Evolutionary conservation across 2,329 filamentous ascomycete species (phyloP).

Genomic region (Celoporthe dispersa): DNA sequence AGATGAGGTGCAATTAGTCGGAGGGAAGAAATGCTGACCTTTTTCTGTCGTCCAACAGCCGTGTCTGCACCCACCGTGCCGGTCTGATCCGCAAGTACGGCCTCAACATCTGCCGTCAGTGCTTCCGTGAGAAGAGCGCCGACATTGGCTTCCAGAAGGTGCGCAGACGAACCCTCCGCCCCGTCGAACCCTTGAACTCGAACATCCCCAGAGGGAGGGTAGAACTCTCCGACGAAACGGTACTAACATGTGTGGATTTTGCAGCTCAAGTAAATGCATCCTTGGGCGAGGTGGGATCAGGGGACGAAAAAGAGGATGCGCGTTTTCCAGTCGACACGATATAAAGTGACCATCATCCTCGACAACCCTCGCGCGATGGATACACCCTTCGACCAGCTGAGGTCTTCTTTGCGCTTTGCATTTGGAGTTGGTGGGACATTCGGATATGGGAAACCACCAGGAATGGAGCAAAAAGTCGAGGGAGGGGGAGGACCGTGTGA

Average conservation of each 20-base stretch:
- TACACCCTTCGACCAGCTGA: slow-evolving; percentile 24
- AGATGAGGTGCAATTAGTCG: slow-evolving; percentile 31
- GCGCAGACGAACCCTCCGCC: slow-evolving; percentile 34
- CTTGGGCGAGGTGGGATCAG: slow-evolving; percentile 18
- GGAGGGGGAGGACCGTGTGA: slow-evolving; percentile 22
- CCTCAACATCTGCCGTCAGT: slow-evolving; percentile 84
- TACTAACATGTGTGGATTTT: slow-evolving; percentile 3
- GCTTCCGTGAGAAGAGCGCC: slow-evolving; percentile 75
- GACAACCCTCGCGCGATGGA: slow-evolving; percentile 25
- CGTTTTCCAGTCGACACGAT: slow-evolving; percentile 26
- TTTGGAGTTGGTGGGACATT: slow-evolving; percentile 31
- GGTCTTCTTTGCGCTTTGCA: slow-evolving; percentile 27
- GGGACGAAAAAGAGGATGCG: slow-evolving; percentile 16
- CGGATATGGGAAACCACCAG: slow-evolving; percentile 29
- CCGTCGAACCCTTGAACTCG: neutral
- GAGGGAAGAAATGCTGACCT: slow-evolving; percentile 31
- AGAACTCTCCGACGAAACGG: no score
- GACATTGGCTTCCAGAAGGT: slow-evolving; percentile 78
- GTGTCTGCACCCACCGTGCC: slow-evolving; percentile 85
- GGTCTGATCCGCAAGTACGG: slow-evolving; percentile 99
- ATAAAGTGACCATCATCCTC: slow-evolving; percentile 15
- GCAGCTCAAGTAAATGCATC: slow-evolving; percentile 29
- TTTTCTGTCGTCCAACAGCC: slow-evolving; percentile 48
- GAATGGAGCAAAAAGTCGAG: slow-evolving; percentile 17
- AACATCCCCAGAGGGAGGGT: no score